A percentile compares a stretch with the other conserved stretches of the same genome.
Evolutionary conservation across 306 rosid species (phyloP).

Genomic region (Acacia acuminata): DNA sequence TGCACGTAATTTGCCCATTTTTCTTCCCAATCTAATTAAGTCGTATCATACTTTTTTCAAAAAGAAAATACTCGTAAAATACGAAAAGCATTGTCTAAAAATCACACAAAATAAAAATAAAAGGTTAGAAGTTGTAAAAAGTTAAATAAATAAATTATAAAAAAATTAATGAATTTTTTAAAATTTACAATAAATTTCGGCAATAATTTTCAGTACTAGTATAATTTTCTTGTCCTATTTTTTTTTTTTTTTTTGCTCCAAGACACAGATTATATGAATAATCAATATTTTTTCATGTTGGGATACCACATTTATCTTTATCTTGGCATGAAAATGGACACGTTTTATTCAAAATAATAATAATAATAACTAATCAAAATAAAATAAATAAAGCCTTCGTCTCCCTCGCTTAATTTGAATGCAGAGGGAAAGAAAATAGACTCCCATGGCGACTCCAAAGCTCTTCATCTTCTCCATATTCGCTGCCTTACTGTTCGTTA

Average conservation of each 20-base stretch:
- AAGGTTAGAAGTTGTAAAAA: background rate
- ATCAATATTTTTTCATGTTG: too few species aligned
- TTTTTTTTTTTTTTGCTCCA: too few species aligned
- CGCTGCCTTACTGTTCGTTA: background rate
- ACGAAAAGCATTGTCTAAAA: background rate
- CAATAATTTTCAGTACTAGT: too few species aligned
- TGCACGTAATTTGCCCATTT: too few species aligned
- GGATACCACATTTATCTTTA: too few species aligned
- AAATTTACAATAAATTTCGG: background rate
- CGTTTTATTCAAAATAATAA: too few species aligned
- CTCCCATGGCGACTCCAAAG: constrained; percentile 6
- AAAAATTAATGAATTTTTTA: too few species aligned
- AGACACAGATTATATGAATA: too few species aligned
- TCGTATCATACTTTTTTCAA: background rate
- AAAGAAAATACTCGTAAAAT: background rate
- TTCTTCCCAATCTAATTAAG: background rate
- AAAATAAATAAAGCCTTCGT: background rate
- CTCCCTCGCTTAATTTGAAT: background rate
- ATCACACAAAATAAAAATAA: background rate
- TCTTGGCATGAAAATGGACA: too few species aligned
- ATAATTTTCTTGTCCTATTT: background rate
- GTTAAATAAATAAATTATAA: too few species aligned
- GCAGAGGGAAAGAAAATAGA: background rate
- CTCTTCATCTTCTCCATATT: constrained; percentile 21
- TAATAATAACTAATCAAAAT: too few species aligned